A percentile compares a stretch with the other conserved stretches of the same genome.
These are phyloP conservation scores for Eimeria brunetti DNA, from an alignment of 169 alveolate species.

Conservation along the genomic window DNA sequence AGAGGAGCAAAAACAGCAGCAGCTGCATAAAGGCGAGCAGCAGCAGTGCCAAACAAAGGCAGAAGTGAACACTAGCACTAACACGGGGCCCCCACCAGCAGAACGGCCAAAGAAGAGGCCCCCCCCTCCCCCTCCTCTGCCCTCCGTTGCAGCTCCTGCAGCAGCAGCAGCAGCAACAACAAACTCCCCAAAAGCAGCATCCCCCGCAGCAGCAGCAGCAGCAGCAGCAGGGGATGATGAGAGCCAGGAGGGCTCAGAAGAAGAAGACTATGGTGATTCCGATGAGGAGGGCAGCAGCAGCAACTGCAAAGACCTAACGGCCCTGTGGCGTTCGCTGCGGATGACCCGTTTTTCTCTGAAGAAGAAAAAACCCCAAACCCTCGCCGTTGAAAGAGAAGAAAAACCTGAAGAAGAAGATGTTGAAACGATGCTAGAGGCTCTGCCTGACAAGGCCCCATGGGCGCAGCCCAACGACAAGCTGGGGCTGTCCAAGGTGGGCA, in stretches of 20 bases:
- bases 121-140: conserved; percentile 36
- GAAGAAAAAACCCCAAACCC: background rate
- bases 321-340: conserved; percentile 31
- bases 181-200: background rate
- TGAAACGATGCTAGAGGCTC: conserved; percentile 25
- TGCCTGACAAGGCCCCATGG: conserved; percentile 26
- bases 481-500: conserved; percentile 1
- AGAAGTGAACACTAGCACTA: background rate
- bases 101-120: background rate
- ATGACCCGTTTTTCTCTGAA: conserved; percentile 21
- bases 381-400: background rate
- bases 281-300: conserved; percentile 34
- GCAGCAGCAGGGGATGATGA: conserved; percentile 15
- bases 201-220: background rate
- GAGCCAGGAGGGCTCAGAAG: background rate
- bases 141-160: background rate
- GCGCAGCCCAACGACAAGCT: conserved; percentile 39
- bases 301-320: conserved; percentile 21
- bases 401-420: conserved; percentile 23
- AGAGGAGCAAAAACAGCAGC: too few species aligned
- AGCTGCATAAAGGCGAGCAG: background rate
- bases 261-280: background rate
- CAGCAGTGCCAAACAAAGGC: background rate
- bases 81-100: background rate
- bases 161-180: background rate